Evolutionary conservation across 2,329 filamentous ascomycete species (phyloP), one percentile per base, ranked within the genome.

Genomic region (Aspergillus versicolor): DNA sequence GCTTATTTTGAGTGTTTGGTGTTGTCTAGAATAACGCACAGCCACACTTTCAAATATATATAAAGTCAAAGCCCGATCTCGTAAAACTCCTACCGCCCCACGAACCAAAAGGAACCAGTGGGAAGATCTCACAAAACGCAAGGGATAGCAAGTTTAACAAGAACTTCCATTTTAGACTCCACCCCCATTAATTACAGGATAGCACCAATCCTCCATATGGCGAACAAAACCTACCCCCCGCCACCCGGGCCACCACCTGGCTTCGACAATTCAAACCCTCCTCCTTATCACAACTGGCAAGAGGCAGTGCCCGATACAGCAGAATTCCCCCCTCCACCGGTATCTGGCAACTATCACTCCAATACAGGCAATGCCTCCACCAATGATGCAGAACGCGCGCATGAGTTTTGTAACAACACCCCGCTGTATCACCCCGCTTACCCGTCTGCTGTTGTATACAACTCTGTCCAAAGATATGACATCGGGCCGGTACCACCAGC

Each of bases 241-340:
- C 40, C 55, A 27, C 38, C 44, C 38, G 55, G 43, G 5, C 54
- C 52, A 19, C 61, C 68, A 9, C 65, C 67, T 3, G 63, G 63
- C 52, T 67, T 68, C 50, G 58, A 66, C 13, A 17, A 37, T 38
- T 34, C 41, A 15, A 40, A 43, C 17, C 51, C 83, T 13, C 83
- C 83, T 17, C 80, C 82, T 24, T 85, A 86, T 64, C 84, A 87
- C 68, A 82, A 85, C 70, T 88, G 85, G 85, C 80, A 83, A 52
- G 71, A 74, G 41, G 75, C 80, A 2, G 78, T 87, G 4, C 84
- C 84, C 5, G 84, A 87, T 64, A 86, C 78, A 15, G 70, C 82
- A 4, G 75, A 80, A n/a, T 77, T 87, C 9, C 84, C 84, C 3
- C 84, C 84, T 27, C 84, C 85, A 1, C 85, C 85, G 7, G 76